These are phyloP conservation scores for Cryptosporidium viatorum DNA, from an alignment of 169 alveolate genomes.

Conservation along the genomic window DNA sequence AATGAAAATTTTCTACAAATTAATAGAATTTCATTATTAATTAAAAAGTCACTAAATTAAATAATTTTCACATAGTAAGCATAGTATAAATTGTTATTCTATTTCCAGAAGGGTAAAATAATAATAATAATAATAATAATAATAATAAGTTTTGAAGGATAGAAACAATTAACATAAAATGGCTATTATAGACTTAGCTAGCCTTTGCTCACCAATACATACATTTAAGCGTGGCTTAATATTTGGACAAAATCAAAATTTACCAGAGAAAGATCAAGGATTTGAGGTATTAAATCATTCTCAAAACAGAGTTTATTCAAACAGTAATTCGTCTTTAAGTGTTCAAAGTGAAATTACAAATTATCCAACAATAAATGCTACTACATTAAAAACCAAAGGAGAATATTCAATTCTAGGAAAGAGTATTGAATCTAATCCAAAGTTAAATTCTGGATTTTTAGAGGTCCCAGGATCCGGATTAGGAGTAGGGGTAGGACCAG, in stretches of 20 bases:
- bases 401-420: background rate
- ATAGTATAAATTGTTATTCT: too few species aligned
- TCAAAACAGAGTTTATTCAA: background rate
- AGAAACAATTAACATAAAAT: background rate
- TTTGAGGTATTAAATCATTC: background rate
- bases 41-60: too few species aligned
- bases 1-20: background rate
- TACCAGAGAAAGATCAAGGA: background rate
- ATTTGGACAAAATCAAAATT: constrained; percentile 10
- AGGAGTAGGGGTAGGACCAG: background rate
- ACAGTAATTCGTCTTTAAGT: background rate
- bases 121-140: too few species aligned
- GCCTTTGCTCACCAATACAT: constrained; percentile 65
- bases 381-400: background rate
- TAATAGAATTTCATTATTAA: too few species aligned
- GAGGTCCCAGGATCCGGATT: background rate
- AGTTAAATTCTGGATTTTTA: background rate
- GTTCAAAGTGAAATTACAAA: background rate
- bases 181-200: constrained; percentile 68
- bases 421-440: background rate
- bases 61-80: too few species aligned
- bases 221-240: constrained; percentile 29
- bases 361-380: background rate
- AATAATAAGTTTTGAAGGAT: background rate
- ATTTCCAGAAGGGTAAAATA: too few species aligned